These are phyloP conservation scores for Puccinia polysora DNA, from an alignment of 1,284 basidiomycete species.

Conservation along the genomic window DNA sequence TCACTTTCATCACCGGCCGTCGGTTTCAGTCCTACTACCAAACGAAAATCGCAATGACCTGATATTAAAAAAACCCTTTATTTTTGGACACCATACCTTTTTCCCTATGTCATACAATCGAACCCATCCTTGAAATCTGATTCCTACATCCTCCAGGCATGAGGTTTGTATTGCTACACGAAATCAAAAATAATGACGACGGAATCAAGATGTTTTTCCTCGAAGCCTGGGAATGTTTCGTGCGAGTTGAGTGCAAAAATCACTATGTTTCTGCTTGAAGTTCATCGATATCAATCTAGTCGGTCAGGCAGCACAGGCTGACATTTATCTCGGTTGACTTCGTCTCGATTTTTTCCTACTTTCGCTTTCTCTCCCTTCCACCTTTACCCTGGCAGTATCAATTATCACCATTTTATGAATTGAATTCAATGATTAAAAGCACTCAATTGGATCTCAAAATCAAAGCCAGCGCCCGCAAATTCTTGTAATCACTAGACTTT, in stretches of 20 bases:
- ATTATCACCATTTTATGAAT: constrained; percentile 86
- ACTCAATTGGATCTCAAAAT: constrained; percentile 74
- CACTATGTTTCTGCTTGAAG: too few relatives aligned
- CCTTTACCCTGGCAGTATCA: constrained; percentile 60
- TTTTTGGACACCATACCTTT: too few relatives aligned
- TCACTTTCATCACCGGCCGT: too few relatives aligned
- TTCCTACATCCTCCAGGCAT: constrained; percentile 62
- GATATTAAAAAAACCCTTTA: too few relatives aligned
- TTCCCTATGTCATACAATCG: too few relatives aligned
- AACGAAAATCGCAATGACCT: too few relatives aligned
- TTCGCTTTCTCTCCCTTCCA: not conserved
- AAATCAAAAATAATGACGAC: constrained; percentile 82
- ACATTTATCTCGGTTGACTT: too few relatives aligned
- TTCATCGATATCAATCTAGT: too few relatives aligned
- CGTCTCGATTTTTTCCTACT: too few relatives aligned
- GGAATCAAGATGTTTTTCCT: constrained; percentile 83
- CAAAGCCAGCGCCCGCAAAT: constrained; percentile 75
- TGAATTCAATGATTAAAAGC: constrained; percentile 74
- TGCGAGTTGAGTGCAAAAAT: constrained; percentile 75
- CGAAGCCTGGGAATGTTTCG: constrained; percentile 90
- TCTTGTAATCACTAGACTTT: constrained; percentile 2
- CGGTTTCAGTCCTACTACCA: too few relatives aligned
- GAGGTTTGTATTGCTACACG: constrained; percentile 85
- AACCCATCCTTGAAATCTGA: too few relatives aligned
- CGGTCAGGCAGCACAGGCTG: too few relatives aligned